Conservation (phyloP, 768 basidiomycete genomes). For the Suillus fuscotomentosus region DNA sequence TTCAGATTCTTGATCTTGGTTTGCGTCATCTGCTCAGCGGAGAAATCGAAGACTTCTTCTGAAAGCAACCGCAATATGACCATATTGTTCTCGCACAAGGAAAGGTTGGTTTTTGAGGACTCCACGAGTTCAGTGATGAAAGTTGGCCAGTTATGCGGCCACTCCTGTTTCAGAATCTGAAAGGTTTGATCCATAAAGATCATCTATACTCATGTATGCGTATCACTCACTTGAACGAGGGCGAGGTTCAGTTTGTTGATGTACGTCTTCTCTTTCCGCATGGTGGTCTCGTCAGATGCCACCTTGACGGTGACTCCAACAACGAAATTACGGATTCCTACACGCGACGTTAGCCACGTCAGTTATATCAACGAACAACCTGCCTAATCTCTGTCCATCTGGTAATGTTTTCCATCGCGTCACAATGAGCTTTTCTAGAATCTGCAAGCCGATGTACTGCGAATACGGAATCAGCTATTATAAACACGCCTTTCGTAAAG, state of each 20-base stretch:
- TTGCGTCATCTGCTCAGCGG: constrained; percentile 98
- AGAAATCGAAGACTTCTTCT: constrained; percentile 98
- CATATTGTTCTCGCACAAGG: constrained; percentile 99
- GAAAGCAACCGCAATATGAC: constrained; percentile 95
- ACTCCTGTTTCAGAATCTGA: constrained; percentile 98
- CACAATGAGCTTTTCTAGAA: constrained; percentile 91
- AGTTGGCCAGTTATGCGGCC: constrained; percentile 98
- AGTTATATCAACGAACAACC: constrained; percentile 9
- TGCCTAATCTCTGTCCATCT: constrained; percentile 89
- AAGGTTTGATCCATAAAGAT: constrained; percentile 10
- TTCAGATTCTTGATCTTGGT: constrained; percentile 96
- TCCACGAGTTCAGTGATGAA: constrained; percentile 97
- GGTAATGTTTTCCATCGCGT: constrained; percentile 97
- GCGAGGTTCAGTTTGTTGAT: constrained; percentile 97
- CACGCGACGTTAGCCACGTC: constrained; percentile 11
- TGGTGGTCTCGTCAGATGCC: constrained; percentile 83
- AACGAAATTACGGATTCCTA: constrained; percentile 95
- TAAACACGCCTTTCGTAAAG: neutral
- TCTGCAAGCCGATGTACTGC: constrained; percentile 95
- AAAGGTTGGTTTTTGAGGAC: constrained; percentile 94
- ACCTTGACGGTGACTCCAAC: constrained; percentile 91
- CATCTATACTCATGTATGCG: neutral
- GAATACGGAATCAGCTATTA: constrained; percentile 14
- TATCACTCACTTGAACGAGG: constrained; percentile 75
- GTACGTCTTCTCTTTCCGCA: constrained; percentile 92